Evolutionary conservation across 2,329 filamentous ascomycete genomes (phyloP), one percentile per base, ranked within the genome.

Genomic region (Pseudophaeomoniella oleicola): DNA sequence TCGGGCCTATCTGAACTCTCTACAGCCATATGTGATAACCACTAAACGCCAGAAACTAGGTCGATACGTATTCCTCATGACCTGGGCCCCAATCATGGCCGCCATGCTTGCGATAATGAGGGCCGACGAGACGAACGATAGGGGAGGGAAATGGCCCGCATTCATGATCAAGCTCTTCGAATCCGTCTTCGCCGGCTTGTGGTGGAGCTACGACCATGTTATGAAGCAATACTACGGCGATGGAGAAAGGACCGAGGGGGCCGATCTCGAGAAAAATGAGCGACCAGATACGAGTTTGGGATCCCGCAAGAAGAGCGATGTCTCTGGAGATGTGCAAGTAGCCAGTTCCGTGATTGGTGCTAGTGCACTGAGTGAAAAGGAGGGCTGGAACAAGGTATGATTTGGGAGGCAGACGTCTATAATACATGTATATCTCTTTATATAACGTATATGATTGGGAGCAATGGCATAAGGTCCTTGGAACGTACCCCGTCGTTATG

Each of bases 171-270:
- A 55, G 12, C 36, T 70, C 0, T 62, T 68, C 38, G 67, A 64
- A 1, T 54, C 63, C 2, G 10, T 80, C 2, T 75, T 80, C 40
- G 65, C 59, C 2, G 52, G 64, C 0, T 57, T 76, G 46, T 87
- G 81, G 81, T 49, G 46, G 32, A 67, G 58, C 33, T 84, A 86
- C 57, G 80, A 85, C 58, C 41, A 36, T 0, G 51, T 73, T 13
- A 78, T 80, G 45, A 78, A 74, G 54, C 61, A 58, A 1, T 30
- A 78, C 0, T 94, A 92, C 64, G 88, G 88, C 1, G 82, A 96
- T 51, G 90, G 90, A 0, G 88, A 96, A 65, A 72, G 73, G 46
- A 76, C 71, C 1, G 50, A 65, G 14, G 47, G 46, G 27, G 44
- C 13, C 6, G 6, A 12, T 37, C 38, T 15, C 13, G 13, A 5